Percentiles rank a stretch among this genome's conserved stretches.
Evolutionary conservation across 2,329 filamentous ascomycete species (phyloP).

Genomic region (Cercospora sp.): DNA sequence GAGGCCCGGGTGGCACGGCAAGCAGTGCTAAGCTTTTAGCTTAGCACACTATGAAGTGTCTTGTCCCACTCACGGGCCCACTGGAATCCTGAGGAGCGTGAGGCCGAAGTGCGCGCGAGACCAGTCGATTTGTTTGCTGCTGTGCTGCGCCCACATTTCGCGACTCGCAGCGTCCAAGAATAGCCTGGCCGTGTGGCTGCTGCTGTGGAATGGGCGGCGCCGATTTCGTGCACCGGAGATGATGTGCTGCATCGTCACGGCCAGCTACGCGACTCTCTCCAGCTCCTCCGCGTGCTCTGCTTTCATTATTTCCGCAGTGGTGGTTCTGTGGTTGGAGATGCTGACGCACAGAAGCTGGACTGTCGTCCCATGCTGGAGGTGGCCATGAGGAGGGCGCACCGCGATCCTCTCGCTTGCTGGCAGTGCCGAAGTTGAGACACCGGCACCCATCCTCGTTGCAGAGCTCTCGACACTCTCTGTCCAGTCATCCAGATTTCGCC

Average conservation of each 20-base stretch:
- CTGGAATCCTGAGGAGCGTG: background rate
- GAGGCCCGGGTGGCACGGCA: slow-evolving; percentile 11
- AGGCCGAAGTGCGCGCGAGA: slow-evolving; percentile 18
- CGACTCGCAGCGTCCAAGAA: background rate
- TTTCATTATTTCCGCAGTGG: background rate
- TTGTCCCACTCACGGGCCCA: slow-evolving; percentile 6
- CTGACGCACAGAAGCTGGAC: background rate
- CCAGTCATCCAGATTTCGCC: background rate
- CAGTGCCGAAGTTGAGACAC: background rate
- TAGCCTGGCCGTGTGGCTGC: background rate
- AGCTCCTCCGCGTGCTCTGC: background rate
- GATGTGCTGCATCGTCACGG: background rate
- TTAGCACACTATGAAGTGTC: slow-evolving; percentile 16
- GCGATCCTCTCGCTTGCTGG: background rate
- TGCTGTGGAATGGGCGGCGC: background rate
- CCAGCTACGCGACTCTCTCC: background rate
- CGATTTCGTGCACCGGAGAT: background rate
- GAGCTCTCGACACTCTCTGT: background rate
- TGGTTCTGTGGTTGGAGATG: background rate
- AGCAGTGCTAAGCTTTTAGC: slow-evolving; percentile 15
- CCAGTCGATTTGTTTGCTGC: background rate
- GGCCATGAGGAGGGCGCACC: background rate
- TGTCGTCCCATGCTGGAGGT: background rate
- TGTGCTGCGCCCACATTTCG: background rate
- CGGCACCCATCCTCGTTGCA: background rate